Evolutionary conservation across 1,284 basidiomycete genomes (phyloP).

Genomic region (Coniferiporia sulphurascens): DNA sequence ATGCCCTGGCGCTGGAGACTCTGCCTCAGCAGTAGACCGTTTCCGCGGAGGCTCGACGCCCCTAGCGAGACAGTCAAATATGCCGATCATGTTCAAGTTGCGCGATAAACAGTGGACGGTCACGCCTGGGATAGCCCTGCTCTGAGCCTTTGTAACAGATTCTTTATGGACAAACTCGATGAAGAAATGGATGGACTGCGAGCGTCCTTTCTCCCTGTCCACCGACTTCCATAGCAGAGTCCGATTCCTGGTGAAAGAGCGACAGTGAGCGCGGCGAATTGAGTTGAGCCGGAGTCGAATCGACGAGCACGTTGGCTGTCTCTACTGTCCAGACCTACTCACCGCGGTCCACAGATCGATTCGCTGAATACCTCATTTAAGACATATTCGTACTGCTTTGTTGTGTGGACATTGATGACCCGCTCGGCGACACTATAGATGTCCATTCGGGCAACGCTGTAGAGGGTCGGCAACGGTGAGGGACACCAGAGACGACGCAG

Average conservation of each 20-base stretch:
- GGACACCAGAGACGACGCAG: neutral
- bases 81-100: slow-evolving; percentile 13
- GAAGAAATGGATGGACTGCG: slow-evolving; percentile 13
- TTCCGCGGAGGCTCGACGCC: slow-evolving; percentile 10
- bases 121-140: slow-evolving; percentile 3
- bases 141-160: slow-evolving; percentile 7
- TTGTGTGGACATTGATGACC: slow-evolving; percentile 13
- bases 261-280: neutral
- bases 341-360: slow-evolving; percentile 5
- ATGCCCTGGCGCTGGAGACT: neutral
- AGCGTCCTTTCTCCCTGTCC: neutral
- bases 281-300: neutral
- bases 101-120: slow-evolving; percentile 12
- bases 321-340: neutral
- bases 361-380: slow-evolving; percentile 9
- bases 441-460: neutral
- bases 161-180: slow-evolving; percentile 16
- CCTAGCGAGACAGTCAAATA: slow-evolving; percentile 10
- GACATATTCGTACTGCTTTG: slow-evolving; percentile 5
- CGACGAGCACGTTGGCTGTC: neutral
- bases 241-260: neutral
- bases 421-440: slow-evolving; percentile 5
- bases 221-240: slow-evolving; percentile 12
- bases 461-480: neutral
- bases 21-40: neutral